phyloP scores from a whole-genome alignment of 495 filamentous ascomycete genomes.

The Hypoxylon trugodes region DNA sequence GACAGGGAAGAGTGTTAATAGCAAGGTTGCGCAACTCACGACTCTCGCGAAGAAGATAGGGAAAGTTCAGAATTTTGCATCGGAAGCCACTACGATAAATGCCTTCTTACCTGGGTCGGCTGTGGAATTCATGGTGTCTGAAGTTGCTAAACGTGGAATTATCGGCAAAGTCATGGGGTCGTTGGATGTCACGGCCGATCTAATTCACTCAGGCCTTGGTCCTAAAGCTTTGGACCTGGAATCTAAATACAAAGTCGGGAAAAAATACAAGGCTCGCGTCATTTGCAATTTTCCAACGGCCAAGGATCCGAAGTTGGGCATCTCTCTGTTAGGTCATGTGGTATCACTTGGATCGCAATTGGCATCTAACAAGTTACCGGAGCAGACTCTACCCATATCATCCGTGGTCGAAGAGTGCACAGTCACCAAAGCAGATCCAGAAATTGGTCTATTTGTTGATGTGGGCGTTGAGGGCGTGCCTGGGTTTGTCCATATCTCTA shows the following conservation, averaged over 20 bases:
- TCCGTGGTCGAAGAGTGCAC: constrained; percentile 78
- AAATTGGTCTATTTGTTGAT: constrained; percentile 82
- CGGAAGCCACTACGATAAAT: constrained; percentile 82
- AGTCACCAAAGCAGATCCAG: constrained; percentile 77
- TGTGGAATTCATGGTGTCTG: constrained; percentile 84
- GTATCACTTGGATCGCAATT: constrained; percentile 67
- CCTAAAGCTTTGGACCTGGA: constrained; percentile 69
- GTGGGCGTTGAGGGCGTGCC: constrained; percentile 75
- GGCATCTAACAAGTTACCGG: constrained; percentile 50
- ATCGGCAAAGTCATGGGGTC: constrained; percentile 90
- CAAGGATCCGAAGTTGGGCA: constrained; percentile 81
- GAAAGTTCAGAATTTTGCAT: constrained; percentile 73
- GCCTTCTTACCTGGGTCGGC: constrained; percentile 90
- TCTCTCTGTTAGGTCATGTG: constrained; percentile 87
- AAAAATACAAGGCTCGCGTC: constrained; percentile 85
- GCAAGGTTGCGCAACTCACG: constrained; percentile 87
- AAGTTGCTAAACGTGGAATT: constrained; percentile 66
- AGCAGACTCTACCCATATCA: constrained; percentile 71
- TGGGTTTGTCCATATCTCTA: constrained; percentile 94
- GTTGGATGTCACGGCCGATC: constrained; percentile 86
- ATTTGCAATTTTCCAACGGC: constrained; percentile 82
- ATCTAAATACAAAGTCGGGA: constrained; percentile 78
- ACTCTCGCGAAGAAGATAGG: constrained; percentile 72
- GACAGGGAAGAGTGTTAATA: constrained; percentile 75
- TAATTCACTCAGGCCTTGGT: constrained; percentile 83